Percentiles rank a stretch among this genome's conserved stretches.
These are phyloP conservation scores for Allantophomopsis lycopodina DNA, from an alignment of 2,329 filamentous ascomycete genomes.

Conservation along the genomic window DNA sequence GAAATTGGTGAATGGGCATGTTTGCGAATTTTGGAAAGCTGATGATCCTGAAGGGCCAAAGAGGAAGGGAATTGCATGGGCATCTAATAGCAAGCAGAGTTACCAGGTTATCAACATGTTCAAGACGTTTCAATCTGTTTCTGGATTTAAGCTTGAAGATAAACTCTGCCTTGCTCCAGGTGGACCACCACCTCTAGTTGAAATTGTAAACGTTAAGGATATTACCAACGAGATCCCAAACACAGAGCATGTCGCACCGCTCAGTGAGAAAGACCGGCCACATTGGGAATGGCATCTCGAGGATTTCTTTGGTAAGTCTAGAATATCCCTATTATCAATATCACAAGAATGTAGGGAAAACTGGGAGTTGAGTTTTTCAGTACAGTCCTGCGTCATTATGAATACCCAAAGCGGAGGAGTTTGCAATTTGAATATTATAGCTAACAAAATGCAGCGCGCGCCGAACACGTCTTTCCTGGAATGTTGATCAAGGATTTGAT, in stretches of 20 bases:
- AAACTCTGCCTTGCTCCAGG: conserved; percentile 46
- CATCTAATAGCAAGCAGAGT: conserved; percentile 45
- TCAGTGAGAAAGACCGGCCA: conserved; percentile 20
- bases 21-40: conserved; percentile 34
- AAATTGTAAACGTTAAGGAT: conserved; percentile 46
- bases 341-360: too few species aligned
- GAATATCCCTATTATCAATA: not conserved
- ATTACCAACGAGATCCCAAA: conserved; percentile 26
- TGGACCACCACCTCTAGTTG: conserved; percentile 35
- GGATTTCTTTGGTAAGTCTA: conserved; percentile 22
- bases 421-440: not conserved
- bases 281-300: conserved; percentile 34
- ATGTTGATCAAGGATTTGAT: conserved; percentile 50
- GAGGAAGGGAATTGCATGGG: conserved; percentile 44
- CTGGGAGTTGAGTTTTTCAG: too few species aligned
- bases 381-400: not conserved
- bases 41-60: conserved; percentile 11
- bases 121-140: conserved; percentile 57
- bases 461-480: conserved; percentile 57
- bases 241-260: conserved; percentile 12
- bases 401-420: not conserved
- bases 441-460: conserved; percentile 29
- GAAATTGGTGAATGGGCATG: conserved; percentile 41
- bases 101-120: conserved; percentile 60
- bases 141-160: conserved; percentile 60